Base-by-base conservation (phyloP, 2,329 filamentous ascomycete genomes). In the Beauveria sp. region DNA sequence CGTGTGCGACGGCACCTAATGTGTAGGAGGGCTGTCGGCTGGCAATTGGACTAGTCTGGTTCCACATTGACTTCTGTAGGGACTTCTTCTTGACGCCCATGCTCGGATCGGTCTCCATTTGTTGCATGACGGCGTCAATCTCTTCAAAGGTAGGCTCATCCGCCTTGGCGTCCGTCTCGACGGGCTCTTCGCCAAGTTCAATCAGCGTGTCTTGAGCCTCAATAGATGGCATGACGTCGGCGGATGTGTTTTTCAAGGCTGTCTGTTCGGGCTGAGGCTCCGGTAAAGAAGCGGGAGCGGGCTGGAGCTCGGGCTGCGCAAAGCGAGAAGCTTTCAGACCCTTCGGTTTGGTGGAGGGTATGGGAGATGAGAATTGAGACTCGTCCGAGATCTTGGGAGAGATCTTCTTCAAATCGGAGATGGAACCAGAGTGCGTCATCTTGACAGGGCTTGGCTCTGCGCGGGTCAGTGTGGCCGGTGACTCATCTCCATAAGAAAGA, bases 61-160 rank as follows among this genome's bases (percentile, higher is more conserved):
- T 76, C 78, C 80, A 82, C 43, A 74, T 71, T 5, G 79, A 73
- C 20, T 78, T 72, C 51, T 80, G 77, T 16, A 78, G 72, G 8
- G 76, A 77, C 68, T 86, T 87, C 70, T 91, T 90, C 63, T 49
- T 58, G 12, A 91, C 84, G 14, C 90, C 90, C 71, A 89, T 84
- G 57, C 88, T 86, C 1, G 88, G 89, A 66, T 91, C 86, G 53
- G 81, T 84, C 62, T 87, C 83, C 67, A 97, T 82, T 63, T 95
- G 88, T 65, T 88, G 85, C 91, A 98, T 96, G 58, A 97, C 86
- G 50, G 89, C 91, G 76, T 97, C 93, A 68, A 97, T 93, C 70
- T 97, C 92, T 66, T 93, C 88, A 67, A 90, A 90, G 0, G 87
- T 84, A 7, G 77, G 79, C 64, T 79, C 69, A 4, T 67, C 65